Evolutionary conservation across 805 yeast genomes (phyloP).

Genomic region (Suhomyces sp.): DNA sequence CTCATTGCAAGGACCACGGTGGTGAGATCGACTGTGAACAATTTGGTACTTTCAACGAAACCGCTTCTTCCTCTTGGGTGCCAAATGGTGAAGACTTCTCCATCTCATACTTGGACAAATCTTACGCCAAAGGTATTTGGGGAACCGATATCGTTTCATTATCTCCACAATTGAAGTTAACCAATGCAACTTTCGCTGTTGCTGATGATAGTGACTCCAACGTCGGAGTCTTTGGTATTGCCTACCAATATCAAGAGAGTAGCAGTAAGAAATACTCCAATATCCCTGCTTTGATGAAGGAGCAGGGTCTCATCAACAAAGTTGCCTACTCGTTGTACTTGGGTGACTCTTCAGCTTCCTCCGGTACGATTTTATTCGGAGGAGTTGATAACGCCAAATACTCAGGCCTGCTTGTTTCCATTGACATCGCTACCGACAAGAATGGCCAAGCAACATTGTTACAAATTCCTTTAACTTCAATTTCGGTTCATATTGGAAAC

Average conservation of each 20-base stretch:
- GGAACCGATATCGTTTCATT: constrained; percentile 21
- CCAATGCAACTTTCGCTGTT: constrained; percentile 17
- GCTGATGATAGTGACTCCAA: constrained; percentile 14
- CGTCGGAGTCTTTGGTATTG: constrained; percentile 23
- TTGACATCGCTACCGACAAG: constrained; percentile 22
- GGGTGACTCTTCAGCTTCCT: constrained; percentile 37
- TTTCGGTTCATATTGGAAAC: constrained; percentile 12
- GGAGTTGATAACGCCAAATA: constrained; percentile 68
- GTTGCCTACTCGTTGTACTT: constrained; percentile 64
- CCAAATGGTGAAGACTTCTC: constrained; percentile 20
- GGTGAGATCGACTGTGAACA: constrained; percentile 21
- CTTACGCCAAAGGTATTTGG: constrained; percentile 53
- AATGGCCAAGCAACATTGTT: constrained; percentile 15
- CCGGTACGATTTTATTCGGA: constrained; percentile 68
- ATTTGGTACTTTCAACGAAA: constrained; percentile 20
- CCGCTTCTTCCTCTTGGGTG: constrained; percentile 15
- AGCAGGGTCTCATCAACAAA: constrained; percentile 55
- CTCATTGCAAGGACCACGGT: constrained; percentile 23
- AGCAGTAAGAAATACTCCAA: constrained; percentile 53
- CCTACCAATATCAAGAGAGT: constrained; percentile 14
- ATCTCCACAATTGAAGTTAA: constrained; percentile 12
- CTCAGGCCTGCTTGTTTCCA: constrained; percentile 41
- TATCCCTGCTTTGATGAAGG: constrained; percentile 60
- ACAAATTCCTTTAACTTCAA: constrained; percentile 19
- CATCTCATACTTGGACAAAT: constrained; percentile 49